Percentiles rank a stretch among this genome's conserved stretches.
Conservation (phyloP, 805 yeast genomes). For the Zygoascus bituminiphila region DNA sequence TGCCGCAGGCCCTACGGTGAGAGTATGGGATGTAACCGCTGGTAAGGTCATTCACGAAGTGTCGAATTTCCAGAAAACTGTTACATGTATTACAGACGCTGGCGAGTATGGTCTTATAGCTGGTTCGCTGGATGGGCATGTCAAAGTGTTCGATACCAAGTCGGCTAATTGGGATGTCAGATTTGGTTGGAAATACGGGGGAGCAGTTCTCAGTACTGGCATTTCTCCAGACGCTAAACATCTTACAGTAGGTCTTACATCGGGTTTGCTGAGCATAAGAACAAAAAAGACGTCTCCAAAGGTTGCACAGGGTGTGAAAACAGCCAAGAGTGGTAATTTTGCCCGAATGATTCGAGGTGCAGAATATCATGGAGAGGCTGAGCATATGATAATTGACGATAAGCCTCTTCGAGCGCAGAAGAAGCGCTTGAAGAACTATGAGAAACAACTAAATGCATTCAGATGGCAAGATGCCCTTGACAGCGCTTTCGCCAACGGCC, state of each 20-base stretch:
- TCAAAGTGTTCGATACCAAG: slow-evolving; percentile 79
- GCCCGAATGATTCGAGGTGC: slow-evolving; percentile 83
- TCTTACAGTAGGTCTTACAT: slow-evolving; percentile 83
- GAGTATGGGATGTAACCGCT: slow-evolving; percentile 86
- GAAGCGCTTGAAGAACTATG: slow-evolving; percentile 72
- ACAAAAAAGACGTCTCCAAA: slow-evolving; percentile 67
- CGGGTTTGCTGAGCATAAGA: slow-evolving; percentile 82
- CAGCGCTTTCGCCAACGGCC: slow-evolving; percentile 70
- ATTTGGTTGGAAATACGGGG: slow-evolving; percentile 96
- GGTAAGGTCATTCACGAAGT: slow-evolving; percentile 63
- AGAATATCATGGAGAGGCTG: slow-evolving; percentile 85
- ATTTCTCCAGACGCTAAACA: slow-evolving; percentile 84
- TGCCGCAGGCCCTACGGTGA: slow-evolving; percentile 74
- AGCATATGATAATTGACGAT: slow-evolving; percentile 60
- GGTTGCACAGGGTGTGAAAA: slow-evolving; percentile 36
- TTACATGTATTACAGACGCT: slow-evolving; percentile 63
- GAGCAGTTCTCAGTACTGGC: slow-evolving; percentile 84
- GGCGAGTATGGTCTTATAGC: slow-evolving; percentile 77
- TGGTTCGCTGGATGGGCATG: slow-evolving; percentile 96
- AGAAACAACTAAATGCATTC: slow-evolving; percentile 76
- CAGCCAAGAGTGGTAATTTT: slow-evolving; percentile 45
- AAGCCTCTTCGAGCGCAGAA: slow-evolving; percentile 31
- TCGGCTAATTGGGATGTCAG: slow-evolving; percentile 68
- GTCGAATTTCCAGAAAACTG: slow-evolving; percentile 87
- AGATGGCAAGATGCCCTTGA: slow-evolving; percentile 92